Conservation (phyloP, 2,329 filamentous ascomycete species). For the Venturia carpophila region DNA sequence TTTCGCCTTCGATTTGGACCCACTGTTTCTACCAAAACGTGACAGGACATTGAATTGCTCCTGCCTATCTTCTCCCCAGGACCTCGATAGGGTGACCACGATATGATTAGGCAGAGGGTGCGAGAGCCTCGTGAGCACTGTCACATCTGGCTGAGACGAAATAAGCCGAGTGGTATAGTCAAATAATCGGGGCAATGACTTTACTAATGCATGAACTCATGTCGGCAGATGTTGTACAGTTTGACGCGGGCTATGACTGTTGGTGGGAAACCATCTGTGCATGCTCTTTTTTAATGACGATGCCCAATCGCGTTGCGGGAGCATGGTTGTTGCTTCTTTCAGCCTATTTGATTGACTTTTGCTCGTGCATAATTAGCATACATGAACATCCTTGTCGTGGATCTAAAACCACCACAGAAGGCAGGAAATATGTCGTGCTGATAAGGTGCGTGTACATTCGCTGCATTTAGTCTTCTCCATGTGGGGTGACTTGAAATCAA, state of each 20-base stretch:
- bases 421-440: neutral
- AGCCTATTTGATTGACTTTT: neutral
- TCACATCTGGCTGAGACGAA: neutral
- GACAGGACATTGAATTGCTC: neutral
- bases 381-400: neutral
- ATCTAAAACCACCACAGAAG: neutral
- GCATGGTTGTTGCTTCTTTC: neutral
- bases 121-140: neutral
- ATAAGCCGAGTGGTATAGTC: neutral
- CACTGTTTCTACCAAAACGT: neutral
- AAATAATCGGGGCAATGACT: neutral
- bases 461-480: neutral
- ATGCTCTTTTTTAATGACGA: neutral
- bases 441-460: neutral
- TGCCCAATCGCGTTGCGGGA: neutral
- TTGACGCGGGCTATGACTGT: neutral
- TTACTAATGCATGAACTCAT: neutral
- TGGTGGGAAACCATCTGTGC: neutral
- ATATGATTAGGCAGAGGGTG: neutral
- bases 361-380: slow-evolving; percentile 4
- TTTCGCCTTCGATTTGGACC: neutral
- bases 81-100: neutral
- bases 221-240: neutral
- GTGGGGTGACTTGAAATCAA: neutral
- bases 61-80: neutral